Percentiles rank a stretch among this genome's conserved stretches.
These are phyloP conservation scores for Beauveria sp. DNA, from an alignment of 2,329 filamentous ascomycete species.

Conservation along the genomic window DNA sequence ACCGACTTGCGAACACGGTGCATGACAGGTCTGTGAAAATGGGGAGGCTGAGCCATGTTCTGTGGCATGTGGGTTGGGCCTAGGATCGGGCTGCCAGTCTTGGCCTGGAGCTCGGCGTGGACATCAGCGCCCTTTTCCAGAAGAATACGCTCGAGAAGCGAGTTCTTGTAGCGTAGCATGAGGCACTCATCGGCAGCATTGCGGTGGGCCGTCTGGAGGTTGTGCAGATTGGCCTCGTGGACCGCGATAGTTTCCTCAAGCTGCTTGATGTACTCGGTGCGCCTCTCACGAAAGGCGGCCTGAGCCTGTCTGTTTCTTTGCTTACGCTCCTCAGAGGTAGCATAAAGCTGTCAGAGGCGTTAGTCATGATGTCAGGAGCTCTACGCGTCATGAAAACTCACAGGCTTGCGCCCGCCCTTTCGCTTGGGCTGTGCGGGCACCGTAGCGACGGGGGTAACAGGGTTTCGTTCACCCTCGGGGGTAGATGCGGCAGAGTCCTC, in stretches of 20 bases:
- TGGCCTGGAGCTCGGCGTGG: slow-evolving; percentile 87
- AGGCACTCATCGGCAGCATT: slow-evolving; percentile 92
- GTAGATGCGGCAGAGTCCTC: slow-evolving; percentile 56
- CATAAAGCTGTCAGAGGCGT: slow-evolving; percentile 68
- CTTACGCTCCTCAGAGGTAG: slow-evolving; percentile 96
- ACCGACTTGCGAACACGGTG: slow-evolving; percentile 69
- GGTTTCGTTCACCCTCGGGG: slow-evolving; percentile 45
- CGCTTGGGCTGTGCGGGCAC: slow-evolving; percentile 71
- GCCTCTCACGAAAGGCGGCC: slow-evolving; percentile 90
- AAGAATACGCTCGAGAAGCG: slow-evolving; percentile 86
- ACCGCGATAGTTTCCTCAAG: slow-evolving; percentile 95
- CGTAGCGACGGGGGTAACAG: slow-evolving; percentile 24
- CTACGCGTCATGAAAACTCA: slow-evolving; percentile 44
- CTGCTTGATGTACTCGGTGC: slow-evolving; percentile 99
- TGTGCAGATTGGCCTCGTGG: slow-evolving; percentile 90
- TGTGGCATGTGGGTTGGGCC: slow-evolving; percentile 61
- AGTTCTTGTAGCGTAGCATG: slow-evolving; percentile 99
- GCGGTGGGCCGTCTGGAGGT: slow-evolving; percentile 86
- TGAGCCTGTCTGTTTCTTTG: slow-evolving; percentile 96
- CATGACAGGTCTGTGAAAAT: slow-evolving; percentile 72
- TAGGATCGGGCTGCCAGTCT: slow-evolving; percentile 79
- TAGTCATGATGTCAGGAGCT: slow-evolving; percentile 49
- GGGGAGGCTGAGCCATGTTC: slow-evolving; percentile 63
- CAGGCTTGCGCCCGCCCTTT: slow-evolving; percentile 95
- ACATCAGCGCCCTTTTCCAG: slow-evolving; percentile 98